Base-by-base conservation (phyloP, 495 filamentous ascomycete species). In the Beverwykella pulmonaria region DNA sequence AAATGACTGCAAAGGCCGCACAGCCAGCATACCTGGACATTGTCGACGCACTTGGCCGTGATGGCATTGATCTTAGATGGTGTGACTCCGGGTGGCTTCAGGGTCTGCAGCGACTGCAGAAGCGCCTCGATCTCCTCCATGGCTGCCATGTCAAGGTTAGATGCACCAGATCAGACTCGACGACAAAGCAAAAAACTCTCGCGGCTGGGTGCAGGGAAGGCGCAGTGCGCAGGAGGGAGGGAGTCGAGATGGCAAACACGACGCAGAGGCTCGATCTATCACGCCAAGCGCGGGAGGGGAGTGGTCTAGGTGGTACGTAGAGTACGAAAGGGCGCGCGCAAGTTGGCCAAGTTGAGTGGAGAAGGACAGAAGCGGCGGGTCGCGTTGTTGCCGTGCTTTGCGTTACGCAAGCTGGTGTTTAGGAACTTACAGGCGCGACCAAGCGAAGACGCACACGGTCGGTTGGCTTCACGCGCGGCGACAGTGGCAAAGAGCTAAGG, bases 41-140 rank as follows among this genome's bases (percentile, higher is more conserved):
- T 96, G 65, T 87, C 84, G 60, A 89, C 88, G 79, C 93, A 97
- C 25, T 96, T 84, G 20, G 84, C 77, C 8, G 92, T 97, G 78
- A 98, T 89, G 75, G 87, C 84, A 48, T 80, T 81, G 77, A 98
- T 96, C 79, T 93, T 93, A 46, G 90, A 88, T 60, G 91, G 92
- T 25, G 92, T 93, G 59, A 97, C 92, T 70, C 94, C 94, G 29
- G 95, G 95, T 19, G 95, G 86, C 78, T 96, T 98, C 73, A 97
- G 82, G 57, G 82, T 81, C 72, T 91, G 88, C 91, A 98, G 92
- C 63, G 89, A 92, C 79, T 95, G 92, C 74, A 98, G 84, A 79
- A 87, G 87, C 63, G 84, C 85, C 79, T 96, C 94, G 81, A 98
- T 81, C 75, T 98, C 93, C 81, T 87, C 88, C 88, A 97, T 88